A percentile compares a stretch with the other conserved stretches of the same genome.
Conservation (phyloP, 768 basidiomycete species). For the Russula dissimulans region DNA sequence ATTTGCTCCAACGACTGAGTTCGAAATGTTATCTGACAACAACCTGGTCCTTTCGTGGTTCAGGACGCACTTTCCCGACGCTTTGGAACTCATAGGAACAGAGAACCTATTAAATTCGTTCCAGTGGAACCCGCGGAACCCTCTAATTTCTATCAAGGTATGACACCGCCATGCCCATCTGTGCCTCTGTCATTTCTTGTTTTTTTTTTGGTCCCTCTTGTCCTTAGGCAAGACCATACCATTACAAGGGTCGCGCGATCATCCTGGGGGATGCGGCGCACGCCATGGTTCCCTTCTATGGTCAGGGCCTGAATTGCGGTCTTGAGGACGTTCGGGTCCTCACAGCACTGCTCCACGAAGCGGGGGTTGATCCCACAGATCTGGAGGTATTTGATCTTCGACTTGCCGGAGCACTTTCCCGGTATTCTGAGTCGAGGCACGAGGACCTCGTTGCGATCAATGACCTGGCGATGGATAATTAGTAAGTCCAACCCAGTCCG, state of each 20-base stretch:
- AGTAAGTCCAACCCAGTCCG: constrained; percentile 49
- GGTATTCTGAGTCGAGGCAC: constrained; percentile 76
- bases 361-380: constrained; percentile 48
- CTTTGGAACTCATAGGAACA: constrained; percentile 78
- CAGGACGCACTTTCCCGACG: constrained; percentile 76
- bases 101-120: constrained; percentile 70
- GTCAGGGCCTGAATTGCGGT: constrained; percentile 96
- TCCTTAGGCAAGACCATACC: constrained; percentile 71
- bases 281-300: constrained; percentile 97
- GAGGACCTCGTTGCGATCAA: constrained; percentile 86
- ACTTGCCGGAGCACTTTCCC: constrained; percentile 56
- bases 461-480: constrained; percentile 92
- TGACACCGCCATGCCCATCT: constrained; percentile 24
- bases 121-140: constrained; percentile 73
- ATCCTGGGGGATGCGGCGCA: constrained; percentile 94
- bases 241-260: constrained; percentile 80
- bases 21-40: constrained; percentile 55
- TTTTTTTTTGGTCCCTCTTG: background rate
- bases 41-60: constrained; percentile 67
- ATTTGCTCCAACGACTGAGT: constrained; percentile 75
- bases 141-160: constrained; percentile 91
- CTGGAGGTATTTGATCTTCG: constrained; percentile 40
- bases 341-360: constrained; percentile 59
- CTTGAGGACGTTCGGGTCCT: constrained; percentile 95
- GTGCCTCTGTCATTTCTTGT: background rate